These are phyloP conservation scores for Mycena amicta DNA, from an alignment of 768 basidiomycete species.

Conservation along the genomic window DNA sequence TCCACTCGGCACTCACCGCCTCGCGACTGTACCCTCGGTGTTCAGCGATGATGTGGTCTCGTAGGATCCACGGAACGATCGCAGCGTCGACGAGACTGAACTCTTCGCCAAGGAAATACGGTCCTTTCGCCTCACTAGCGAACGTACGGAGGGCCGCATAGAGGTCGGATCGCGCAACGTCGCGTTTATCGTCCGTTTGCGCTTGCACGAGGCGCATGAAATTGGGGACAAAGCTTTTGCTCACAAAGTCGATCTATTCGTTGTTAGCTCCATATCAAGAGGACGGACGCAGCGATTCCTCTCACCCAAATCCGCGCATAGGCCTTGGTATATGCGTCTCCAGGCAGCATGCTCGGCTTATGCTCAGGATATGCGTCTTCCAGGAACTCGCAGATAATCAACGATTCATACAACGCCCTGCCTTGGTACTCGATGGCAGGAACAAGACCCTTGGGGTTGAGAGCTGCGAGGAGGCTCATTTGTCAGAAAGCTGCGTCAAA, in stretches of 20 bases:
- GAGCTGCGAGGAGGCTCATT: no score
- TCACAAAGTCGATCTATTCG: slow-evolving; percentile 46
- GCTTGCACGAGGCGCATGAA: slow-evolving; percentile 45
- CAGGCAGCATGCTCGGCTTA: slow-evolving; percentile 52
- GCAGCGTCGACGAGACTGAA: slow-evolving; percentile 50
- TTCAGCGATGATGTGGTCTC: slow-evolving; percentile 45
- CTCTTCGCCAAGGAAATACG: slow-evolving; percentile 52
- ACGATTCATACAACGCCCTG: slow-evolving; percentile 64
- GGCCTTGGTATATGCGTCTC: slow-evolving; percentile 54
- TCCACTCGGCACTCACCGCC: slow-evolving; percentile 41
- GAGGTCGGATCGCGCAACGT: slow-evolving; percentile 38
- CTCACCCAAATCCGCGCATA: slow-evolving; percentile 51
- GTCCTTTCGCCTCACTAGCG: slow-evolving; percentile 40
- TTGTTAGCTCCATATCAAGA: neutral
- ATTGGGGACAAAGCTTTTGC: slow-evolving; percentile 54
- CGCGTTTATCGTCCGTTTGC: slow-evolving; percentile 39
- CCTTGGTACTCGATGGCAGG: slow-evolving; percentile 56
- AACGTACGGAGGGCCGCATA: slow-evolving; percentile 40
- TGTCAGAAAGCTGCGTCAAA: no score
- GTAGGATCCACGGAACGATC: slow-evolving; percentile 50
- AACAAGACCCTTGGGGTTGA: slow-evolving; percentile 74
- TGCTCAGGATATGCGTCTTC: slow-evolving; percentile 58
- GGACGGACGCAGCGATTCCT: no score
- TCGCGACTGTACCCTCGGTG: slow-evolving; percentile 42
- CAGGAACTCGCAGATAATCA: slow-evolving; percentile 66